These are phyloP conservation scores for Syncephalis fuscata DNA, from an alignment of 371 early-diverging fungal genomes.

Conservation along the genomic window DNA sequence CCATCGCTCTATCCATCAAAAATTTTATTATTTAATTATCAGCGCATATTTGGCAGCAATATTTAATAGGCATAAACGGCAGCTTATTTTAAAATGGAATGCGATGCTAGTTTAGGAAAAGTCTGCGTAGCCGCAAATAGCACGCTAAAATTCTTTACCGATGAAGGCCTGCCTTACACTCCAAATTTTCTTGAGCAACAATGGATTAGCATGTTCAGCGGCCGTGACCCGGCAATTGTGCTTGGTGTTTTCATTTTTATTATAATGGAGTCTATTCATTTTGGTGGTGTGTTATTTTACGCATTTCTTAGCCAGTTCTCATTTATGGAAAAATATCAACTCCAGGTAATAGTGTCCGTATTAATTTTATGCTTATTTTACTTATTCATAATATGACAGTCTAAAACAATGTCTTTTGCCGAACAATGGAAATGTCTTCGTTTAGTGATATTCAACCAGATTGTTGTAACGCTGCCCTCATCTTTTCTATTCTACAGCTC, in stretches of 20 bases:
- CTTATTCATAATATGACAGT: slow-evolving; percentile 15
- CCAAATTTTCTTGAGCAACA: slow-evolving; percentile 12
- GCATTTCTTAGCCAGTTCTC: slow-evolving; percentile 46
- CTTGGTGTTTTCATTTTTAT: slow-evolving; percentile 31
- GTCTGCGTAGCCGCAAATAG: too few species aligned
- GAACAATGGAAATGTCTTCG: slow-evolving; percentile 60
- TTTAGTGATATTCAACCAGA: slow-evolving; percentile 52
- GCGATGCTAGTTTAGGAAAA: too few species aligned
- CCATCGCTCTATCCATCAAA: too few species aligned
- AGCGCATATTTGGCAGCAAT: too few species aligned
- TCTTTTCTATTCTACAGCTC: slow-evolving; percentile 75
- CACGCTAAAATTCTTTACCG: too few species aligned
- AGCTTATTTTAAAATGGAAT: too few species aligned
- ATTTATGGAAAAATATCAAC: slow-evolving; percentile 58
- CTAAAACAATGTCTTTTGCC: slow-evolving; percentile 40
- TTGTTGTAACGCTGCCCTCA: slow-evolving; percentile 65
- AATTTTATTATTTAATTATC: too few species aligned
- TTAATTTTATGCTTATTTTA: not conserved
- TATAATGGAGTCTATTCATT: not conserved
- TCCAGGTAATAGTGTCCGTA: slow-evolving; percentile 35
- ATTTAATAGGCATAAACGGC: too few species aligned
- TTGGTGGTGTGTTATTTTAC: not conserved
- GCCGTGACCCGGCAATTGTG: slow-evolving; percentile 46
- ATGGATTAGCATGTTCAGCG: slow-evolving; percentile 46
- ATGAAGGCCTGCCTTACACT: not conserved